These are phyloP conservation scores for Euphorbia peplus DNA, from an alignment of 345 rosid species.

Conservation along the genomic window DNA sequence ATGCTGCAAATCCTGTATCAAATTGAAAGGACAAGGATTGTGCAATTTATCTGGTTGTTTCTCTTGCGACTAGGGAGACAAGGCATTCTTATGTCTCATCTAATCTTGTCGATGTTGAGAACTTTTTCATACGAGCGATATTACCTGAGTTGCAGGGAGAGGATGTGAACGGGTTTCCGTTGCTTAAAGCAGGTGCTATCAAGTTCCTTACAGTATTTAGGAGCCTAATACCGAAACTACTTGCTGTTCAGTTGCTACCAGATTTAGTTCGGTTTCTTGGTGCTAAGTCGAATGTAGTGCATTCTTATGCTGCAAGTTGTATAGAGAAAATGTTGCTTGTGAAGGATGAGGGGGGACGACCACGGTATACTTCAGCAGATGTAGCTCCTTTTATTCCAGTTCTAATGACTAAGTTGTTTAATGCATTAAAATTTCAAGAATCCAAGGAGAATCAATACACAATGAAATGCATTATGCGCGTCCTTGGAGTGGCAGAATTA, in stretches of 20 bases:
- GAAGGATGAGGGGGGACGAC: conserved; percentile 80
- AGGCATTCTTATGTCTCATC: conserved; percentile 77
- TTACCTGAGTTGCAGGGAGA: conserved; percentile 81
- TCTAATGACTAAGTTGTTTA: conserved; percentile 72
- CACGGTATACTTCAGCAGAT: conserved; percentile 66
- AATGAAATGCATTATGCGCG: conserved; percentile 97
- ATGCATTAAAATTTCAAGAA: conserved; percentile 70
- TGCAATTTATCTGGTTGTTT: conserved; percentile 87
- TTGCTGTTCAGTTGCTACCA: conserved; percentile 64
- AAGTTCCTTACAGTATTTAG: conserved; percentile 87
- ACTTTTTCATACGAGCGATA: conserved; percentile 67
- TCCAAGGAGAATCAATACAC: conserved; percentile 95
- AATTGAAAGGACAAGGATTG: conserved; percentile 98
- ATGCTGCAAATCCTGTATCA: conserved; percentile 59
- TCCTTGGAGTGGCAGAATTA: conserved; percentile 82
- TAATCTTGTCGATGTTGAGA: conserved; percentile 81
- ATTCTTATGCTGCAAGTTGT: conserved; percentile 95
- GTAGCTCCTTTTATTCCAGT: conserved; percentile 50
- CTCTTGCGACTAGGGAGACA: conserved; percentile 81
- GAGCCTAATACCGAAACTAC: conserved; percentile 59
- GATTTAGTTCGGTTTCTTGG: conserved; percentile 70
- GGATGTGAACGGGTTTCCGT: conserved; percentile 68
- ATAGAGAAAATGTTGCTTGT: conserved; percentile 90
- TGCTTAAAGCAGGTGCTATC: conserved; percentile 95
- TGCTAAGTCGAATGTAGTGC: conserved; percentile 87